Evolutionary conservation across 192 early-diverging fungal genomes (phyloP).

Genomic region (Coemansia reversa): DNA sequence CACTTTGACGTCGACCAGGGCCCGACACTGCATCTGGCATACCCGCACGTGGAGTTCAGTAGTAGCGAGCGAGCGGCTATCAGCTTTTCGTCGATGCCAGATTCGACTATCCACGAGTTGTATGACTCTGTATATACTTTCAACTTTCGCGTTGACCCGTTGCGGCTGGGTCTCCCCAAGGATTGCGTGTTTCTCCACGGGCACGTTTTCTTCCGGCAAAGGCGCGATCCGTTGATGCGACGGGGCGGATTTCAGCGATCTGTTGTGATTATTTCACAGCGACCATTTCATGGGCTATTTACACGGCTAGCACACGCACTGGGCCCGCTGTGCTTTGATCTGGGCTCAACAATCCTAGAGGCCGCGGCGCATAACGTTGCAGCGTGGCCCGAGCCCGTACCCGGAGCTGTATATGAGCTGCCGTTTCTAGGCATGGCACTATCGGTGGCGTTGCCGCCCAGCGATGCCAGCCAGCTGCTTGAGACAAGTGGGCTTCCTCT

Average conservation of each 20-base stretch:
- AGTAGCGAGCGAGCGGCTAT: conserved; percentile 71
- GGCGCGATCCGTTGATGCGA: conserved; percentile 77
- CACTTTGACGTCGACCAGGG: conserved; percentile 85
- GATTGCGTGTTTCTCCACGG: conserved; percentile 62
- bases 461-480: conserved; percentile 66
- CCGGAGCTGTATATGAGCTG: conserved; percentile 66
- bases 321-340: conserved; percentile 83
- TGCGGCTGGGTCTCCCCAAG: conserved; percentile 47
- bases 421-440: conserved; percentile 69
- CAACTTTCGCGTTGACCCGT: conserved; percentile 62
- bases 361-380: conserved; percentile 76
- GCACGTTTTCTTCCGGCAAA: conserved; percentile 94
- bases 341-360: conserved; percentile 72
- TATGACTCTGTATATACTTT: conserved; percentile 75
- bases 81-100: conserved; percentile 76
- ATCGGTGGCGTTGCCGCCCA: conserved; percentile 66
- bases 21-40: conserved; percentile 68
- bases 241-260: conserved; percentile 95
- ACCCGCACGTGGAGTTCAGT: conserved; percentile 68
- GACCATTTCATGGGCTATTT: conserved; percentile 89
- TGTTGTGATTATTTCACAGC: conserved; percentile 81
- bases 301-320: conserved; percentile 67
- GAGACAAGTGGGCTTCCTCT: conserved; percentile 73
- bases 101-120: conserved; percentile 73
- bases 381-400: conserved; percentile 60